These are phyloP conservation scores for Boletus tylopilopsis DNA, from an alignment of 768 basidiomycete genomes.

Conservation along the genomic window DNA sequence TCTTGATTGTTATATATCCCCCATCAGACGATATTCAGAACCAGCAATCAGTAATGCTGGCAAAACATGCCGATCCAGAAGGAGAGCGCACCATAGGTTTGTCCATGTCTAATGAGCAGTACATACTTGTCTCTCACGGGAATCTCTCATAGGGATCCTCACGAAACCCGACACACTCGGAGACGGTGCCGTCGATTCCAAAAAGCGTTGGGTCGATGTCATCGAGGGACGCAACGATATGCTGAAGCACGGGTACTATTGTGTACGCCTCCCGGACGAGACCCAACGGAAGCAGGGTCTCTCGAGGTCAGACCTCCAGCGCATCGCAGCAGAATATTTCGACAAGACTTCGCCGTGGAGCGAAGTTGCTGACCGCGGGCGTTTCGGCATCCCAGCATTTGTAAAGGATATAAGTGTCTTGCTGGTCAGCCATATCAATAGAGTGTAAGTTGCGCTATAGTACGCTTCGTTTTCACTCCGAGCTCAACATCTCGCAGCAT, in stretches of 20 bases:
- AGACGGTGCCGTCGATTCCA: constrained; percentile 39
- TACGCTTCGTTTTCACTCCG: background rate
- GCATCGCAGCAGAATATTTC: constrained; percentile 44
- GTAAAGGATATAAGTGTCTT: constrained; percentile 49
- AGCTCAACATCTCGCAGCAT: constrained; percentile 37
- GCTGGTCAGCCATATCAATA: constrained; percentile 50
- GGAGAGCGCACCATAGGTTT: constrained; percentile 63
- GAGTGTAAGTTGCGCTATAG: constrained; percentile 38
- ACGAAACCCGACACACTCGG: constrained; percentile 65
- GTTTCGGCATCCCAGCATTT: constrained; percentile 55
- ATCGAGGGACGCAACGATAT: constrained; percentile 44
- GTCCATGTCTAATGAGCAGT: background rate
- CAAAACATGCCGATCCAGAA: constrained; percentile 46
- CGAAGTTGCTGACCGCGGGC: constrained; percentile 37
- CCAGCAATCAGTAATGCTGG: constrained; percentile 54
- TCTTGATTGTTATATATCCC: background rate
- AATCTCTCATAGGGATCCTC: constrained; percentile 46
- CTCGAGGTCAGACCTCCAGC: constrained; percentile 36
- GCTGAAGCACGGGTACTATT: constrained; percentile 60
- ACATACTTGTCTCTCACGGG: background rate
- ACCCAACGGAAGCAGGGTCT: constrained; percentile 40
- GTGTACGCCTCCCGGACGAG: constrained; percentile 63
- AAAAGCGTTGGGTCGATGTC: constrained; percentile 46
- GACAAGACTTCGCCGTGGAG: constrained; percentile 49
- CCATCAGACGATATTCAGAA: constrained; percentile 70